phyloP scores from a whole-genome alignment of 441 rosid species.

The Corymbia citriodora region DNA sequence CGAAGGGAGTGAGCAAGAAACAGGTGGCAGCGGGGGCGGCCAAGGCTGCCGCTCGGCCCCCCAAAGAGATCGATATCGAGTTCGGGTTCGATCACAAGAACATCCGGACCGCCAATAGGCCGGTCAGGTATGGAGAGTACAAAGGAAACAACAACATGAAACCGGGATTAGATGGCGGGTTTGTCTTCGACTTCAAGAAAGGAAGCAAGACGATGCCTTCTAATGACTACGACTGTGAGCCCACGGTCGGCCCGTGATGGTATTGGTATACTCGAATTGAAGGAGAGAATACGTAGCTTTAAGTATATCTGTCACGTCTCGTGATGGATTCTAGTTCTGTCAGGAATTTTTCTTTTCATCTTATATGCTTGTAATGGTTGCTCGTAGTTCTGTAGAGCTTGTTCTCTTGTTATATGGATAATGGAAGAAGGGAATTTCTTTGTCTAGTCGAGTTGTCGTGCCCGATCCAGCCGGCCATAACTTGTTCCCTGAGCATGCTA shows the following conservation, averaged over 20 bases:
- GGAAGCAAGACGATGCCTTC: background rate
- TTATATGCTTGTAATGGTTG: background rate
- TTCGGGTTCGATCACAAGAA: background rate
- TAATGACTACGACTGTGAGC: background rate
- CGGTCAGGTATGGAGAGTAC: background rate
- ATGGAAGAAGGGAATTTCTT: background rate
- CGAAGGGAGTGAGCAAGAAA: background rate
- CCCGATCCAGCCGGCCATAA: background rate
- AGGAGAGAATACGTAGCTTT: background rate
- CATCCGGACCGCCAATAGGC: background rate
- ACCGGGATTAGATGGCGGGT: background rate
- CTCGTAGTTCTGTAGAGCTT: background rate
- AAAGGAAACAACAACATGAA: background rate
- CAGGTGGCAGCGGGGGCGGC: background rate
- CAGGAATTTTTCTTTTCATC: background rate
- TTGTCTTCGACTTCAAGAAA: background rate
- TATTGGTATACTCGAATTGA: background rate
- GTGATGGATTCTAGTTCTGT: background rate
- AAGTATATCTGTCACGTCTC: background rate
- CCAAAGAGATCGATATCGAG: background rate
- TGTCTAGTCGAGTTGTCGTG: background rate
- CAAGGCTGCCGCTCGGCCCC: rapidly evolving
- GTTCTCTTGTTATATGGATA: background rate
- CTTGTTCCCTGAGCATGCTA: background rate
- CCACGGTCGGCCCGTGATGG: background rate